Percentiles rank a stretch among this genome's conserved stretches.
These are phyloP conservation scores for Eleusine coracana DNA, from an alignment of 176 grass and related monocot genomes.

Conservation along the genomic window DNA sequence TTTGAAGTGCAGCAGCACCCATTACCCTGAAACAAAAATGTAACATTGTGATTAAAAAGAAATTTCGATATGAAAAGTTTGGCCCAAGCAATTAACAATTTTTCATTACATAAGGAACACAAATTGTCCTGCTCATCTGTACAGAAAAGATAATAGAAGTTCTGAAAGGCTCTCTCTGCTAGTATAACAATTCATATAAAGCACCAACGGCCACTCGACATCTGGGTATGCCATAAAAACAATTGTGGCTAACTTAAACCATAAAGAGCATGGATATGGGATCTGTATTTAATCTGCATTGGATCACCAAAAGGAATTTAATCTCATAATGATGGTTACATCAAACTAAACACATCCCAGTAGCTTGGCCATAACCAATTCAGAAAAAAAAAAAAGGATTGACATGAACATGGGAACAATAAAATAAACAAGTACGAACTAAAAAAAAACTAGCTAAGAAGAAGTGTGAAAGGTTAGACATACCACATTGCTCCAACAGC, in stretches of 20 bases:
- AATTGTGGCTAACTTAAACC: slow-evolving; percentile 15
- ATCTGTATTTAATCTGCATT: slow-evolving; percentile 6
- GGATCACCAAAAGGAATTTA: slow-evolving; percentile 11
- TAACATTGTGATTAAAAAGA: slow-evolving; percentile 20
- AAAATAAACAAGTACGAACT: slow-evolving; percentile 22
- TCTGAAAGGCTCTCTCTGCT: neutral
- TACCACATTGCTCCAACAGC: slow-evolving; percentile 83
- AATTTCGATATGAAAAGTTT: slow-evolving; percentile 7
- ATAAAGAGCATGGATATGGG: neutral
- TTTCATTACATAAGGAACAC: neutral
- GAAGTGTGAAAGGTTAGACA: slow-evolving; percentile 41
- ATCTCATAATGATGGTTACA: neutral
- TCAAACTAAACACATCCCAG: slow-evolving; percentile 19
- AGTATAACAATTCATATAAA: slow-evolving; percentile 3
- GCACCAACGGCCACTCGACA: slow-evolving; percentile 3
- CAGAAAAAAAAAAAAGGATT: neutral
- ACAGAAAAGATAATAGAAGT: neutral
- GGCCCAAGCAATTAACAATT: slow-evolving; percentile 9
- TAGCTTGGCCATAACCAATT: slow-evolving; percentile 14
- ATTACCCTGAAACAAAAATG: slow-evolving; percentile 73
- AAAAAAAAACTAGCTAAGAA: slow-evolving; percentile 19
- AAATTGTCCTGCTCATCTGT: neutral
- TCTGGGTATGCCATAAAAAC: slow-evolving; percentile 5
- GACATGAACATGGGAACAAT: slow-evolving; percentile 19
- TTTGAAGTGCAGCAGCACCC: slow-evolving; percentile 73